Conservation (phyloP, 331 rosid genomes). For the Stylosanthes scabra region DNA sequence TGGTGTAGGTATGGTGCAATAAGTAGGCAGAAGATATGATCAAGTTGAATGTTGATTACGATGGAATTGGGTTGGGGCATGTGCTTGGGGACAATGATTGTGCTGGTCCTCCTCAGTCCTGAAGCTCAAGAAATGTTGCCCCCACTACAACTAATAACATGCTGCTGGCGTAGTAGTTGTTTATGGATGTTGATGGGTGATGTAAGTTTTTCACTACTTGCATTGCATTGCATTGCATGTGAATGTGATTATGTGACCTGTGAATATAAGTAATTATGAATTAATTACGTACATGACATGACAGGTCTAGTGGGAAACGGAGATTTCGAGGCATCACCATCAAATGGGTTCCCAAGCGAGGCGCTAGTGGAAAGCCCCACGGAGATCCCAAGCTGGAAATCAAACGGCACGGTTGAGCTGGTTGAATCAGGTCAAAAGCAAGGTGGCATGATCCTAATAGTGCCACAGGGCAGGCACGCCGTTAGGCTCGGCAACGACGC, state of each 20-base stretch:
- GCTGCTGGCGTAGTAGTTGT: too few species aligned
- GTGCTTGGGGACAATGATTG: slow-evolving; percentile 36
- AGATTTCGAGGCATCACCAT: slow-evolving; percentile 74
- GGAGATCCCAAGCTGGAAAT: slow-evolving; percentile 72
- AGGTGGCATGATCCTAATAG: slow-evolving; percentile 96
- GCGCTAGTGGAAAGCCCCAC: slow-evolving; percentile 56
- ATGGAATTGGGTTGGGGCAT: slow-evolving; percentile 22
- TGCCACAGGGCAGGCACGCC: slow-evolving; percentile 94
- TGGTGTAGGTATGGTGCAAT: slow-evolving; percentile 24
- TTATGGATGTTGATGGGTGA: too few species aligned
- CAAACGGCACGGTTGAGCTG: slow-evolving; percentile 82
- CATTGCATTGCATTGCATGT: background rate
- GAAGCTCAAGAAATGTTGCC: too few species aligned
- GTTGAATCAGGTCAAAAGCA: slow-evolving; percentile 87
- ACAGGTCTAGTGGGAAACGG: slow-evolving; percentile 81
- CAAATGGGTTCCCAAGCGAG: slow-evolving; percentile 71
- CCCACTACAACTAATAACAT: too few species aligned
- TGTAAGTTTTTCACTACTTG: too few species aligned
- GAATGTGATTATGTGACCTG: too few species aligned
- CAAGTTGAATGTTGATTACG: slow-evolving; percentile 26
- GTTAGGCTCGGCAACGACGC: slow-evolving; percentile 92
- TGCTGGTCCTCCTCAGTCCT: background rate
- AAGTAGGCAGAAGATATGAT: slow-evolving; percentile 3
- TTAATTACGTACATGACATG: too few species aligned
- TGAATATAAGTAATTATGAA: too few species aligned